Evolutionary conservation across 1,139 yeast species (phyloP).

Genomic region (Suhomyces taliae): DNA sequence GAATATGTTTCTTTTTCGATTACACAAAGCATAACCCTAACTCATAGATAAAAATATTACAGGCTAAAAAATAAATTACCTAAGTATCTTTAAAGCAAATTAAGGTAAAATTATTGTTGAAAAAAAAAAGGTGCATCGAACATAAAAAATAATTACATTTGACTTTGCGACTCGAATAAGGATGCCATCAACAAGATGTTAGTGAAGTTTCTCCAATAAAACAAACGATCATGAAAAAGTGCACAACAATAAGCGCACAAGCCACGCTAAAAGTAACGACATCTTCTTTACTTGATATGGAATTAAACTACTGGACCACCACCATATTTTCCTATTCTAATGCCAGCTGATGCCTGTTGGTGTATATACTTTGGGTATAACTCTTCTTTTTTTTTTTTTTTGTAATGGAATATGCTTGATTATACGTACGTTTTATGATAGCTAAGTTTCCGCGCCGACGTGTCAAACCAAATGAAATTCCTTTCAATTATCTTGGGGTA

Average conservation of each 20-base stretch:
- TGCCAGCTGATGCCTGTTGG: neutral
- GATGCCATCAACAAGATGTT: slow-evolving; percentile 2
- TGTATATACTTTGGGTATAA: neutral
- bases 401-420: too few relatives aligned
- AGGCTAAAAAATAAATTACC: slow-evolving; percentile 4
- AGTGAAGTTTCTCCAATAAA: slow-evolving; percentile 6
- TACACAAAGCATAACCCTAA: slow-evolving; percentile 6
- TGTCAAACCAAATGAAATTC: too few relatives aligned
- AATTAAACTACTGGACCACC: neutral
- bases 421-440: too few relatives aligned
- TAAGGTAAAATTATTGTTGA: slow-evolving; percentile 4
- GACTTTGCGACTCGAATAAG: slow-evolving; percentile 3
- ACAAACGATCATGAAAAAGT: slow-evolving; percentile 2
- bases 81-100: slow-evolving; percentile 5
- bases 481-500: too few relatives aligned
- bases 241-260: neutral
- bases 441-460: too few relatives aligned
- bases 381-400: too few relatives aligned
- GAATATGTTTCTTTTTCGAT: slow-evolving; percentile 9
- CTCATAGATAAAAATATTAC: slow-evolving; percentile 7
- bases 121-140: slow-evolving; percentile 3
- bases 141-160: slow-evolving; percentile 10
- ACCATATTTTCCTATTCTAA: neutral
- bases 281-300: neutral
- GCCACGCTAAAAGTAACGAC: neutral